phyloP scores from a whole-genome alignment of 805 yeast species.

The Wickerhamomyces sydowiorum region DNA sequence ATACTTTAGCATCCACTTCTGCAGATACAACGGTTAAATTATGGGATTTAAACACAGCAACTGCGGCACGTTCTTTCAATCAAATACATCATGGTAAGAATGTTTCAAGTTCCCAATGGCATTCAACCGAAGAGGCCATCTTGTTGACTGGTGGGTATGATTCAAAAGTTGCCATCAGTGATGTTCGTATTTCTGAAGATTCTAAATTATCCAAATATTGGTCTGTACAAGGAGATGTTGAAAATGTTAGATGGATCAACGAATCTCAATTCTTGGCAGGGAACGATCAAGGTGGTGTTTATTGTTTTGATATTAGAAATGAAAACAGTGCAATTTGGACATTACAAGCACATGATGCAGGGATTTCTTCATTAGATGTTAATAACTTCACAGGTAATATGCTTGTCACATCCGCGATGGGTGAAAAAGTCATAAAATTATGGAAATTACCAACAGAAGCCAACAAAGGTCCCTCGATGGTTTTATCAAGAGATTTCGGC shows the following conservation, averaged over 20 bases:
- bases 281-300: slow-evolving; percentile 85
- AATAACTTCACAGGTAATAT: slow-evolving; percentile 65
- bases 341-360: slow-evolving; percentile 94
- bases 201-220: slow-evolving; percentile 56
- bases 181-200: slow-evolving; percentile 71
- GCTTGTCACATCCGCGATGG: slow-evolving; percentile 85
- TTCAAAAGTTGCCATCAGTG: slow-evolving; percentile 72
- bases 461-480: slow-evolving; percentile 69
- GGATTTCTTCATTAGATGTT: slow-evolving; percentile 74
- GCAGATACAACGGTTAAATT: slow-evolving; percentile 93
- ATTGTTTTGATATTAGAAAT: slow-evolving; percentile 79
- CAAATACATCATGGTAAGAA: slow-evolving; percentile 69
- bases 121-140: slow-evolving; percentile 56
- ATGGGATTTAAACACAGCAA: slow-evolving; percentile 81
- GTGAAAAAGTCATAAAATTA: slow-evolving; percentile 77
- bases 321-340: slow-evolving; percentile 80
- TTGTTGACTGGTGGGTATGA: slow-evolving; percentile 93
- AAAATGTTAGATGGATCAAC: slow-evolving; percentile 67
- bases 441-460: slow-evolving; percentile 63
- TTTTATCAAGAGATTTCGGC: slow-evolving; percentile 85
- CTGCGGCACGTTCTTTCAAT: slow-evolving; percentile 73
- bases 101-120: slow-evolving; percentile 89
- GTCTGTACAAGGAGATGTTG: slow-evolving; percentile 75
- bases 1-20: slow-evolving; percentile 87
- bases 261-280: slow-evolving; percentile 69